Percentiles rank a stretch among this genome's conserved stretches.
phyloP scores from a whole-genome alignment of 805 yeast genomes.

The Ascoidea asiatica region DNA sequence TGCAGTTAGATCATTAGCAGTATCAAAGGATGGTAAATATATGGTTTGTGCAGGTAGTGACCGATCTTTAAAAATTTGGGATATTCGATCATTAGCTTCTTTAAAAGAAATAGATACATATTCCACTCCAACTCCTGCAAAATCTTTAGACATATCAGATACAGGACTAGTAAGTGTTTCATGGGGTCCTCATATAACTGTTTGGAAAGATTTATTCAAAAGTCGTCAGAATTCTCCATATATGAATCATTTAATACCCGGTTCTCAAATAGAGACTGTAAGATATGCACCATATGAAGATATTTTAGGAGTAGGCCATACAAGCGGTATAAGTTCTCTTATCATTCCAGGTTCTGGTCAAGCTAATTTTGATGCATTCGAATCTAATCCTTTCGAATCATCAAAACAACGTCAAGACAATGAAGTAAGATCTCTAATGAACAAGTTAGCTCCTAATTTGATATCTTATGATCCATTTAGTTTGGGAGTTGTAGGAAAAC shows the following conservation, averaged over 20 bases:
- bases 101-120: conserved; percentile 47
- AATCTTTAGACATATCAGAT: conserved; percentile 70
- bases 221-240: conserved; percentile 62
- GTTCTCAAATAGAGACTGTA: conserved; percentile 54
- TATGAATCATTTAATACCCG: conserved; percentile 79
- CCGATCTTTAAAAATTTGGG: conserved; percentile 81
- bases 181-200: conserved; percentile 90
- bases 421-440: conserved; percentile 75
- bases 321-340: conserved; percentile 64
- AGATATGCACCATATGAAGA: conserved; percentile 92
- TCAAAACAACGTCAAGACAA: conserved; percentile 86
- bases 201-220: conserved; percentile 81
- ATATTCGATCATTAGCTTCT: conserved; percentile 70
- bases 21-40: conserved; percentile 84
- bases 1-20: conserved; percentile 72
- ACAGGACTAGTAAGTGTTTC: conserved; percentile 79
- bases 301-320: conserved; percentile 83
- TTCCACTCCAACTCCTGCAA: conserved; percentile 72
- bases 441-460: conserved; percentile 86
- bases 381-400: conserved; percentile 84
- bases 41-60: conserved; percentile 93
- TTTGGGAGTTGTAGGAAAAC: conserved; percentile 73
- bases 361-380: conserved; percentile 91
- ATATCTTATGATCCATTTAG: conserved; percentile 80
- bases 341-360: conserved; percentile 97